A percentile compares a stretch with the other conserved stretches of the same genome.
These are phyloP conservation scores for Cymodocea nodosa DNA, from an alignment of 116 monocot species.

Conservation along the genomic window DNA sequence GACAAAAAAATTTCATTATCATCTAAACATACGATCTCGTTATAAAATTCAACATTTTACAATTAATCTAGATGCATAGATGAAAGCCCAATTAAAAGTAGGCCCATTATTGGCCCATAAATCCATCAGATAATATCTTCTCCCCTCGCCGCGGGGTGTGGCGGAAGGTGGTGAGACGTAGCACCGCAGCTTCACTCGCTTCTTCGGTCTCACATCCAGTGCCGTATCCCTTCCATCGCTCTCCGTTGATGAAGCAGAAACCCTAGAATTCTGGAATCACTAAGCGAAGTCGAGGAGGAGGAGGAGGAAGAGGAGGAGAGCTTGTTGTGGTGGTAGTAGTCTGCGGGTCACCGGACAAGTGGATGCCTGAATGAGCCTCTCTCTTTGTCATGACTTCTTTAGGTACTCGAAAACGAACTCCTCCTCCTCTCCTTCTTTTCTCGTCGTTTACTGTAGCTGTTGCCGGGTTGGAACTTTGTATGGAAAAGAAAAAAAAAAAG, in stretches of 20 bases:
- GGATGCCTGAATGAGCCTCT: constrained; percentile 2
- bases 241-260: neutral
- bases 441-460: neutral
- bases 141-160: too few relatives aligned
- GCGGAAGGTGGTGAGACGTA: too few relatives aligned
- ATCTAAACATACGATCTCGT: too few relatives aligned
- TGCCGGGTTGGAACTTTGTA: neutral
- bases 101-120: too few relatives aligned
- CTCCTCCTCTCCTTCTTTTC: neutral
- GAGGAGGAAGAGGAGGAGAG: too few relatives aligned
- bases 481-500: neutral
- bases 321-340: neutral
- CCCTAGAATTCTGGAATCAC: neutral
- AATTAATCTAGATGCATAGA: too few relatives aligned
- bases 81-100: too few relatives aligned
- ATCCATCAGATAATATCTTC: too few relatives aligned
- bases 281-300: too few relatives aligned
- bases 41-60: too few relatives aligned
- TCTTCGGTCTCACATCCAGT: neutral
- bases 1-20: too few relatives aligned
- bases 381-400: constrained; percentile 4
- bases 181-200: neutral
- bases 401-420: neutral
- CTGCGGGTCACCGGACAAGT: neutral
- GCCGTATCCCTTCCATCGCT: neutral